Base-by-base conservation (phyloP, 345 rosid genomes). In the Reutealis trisperma region DNA sequence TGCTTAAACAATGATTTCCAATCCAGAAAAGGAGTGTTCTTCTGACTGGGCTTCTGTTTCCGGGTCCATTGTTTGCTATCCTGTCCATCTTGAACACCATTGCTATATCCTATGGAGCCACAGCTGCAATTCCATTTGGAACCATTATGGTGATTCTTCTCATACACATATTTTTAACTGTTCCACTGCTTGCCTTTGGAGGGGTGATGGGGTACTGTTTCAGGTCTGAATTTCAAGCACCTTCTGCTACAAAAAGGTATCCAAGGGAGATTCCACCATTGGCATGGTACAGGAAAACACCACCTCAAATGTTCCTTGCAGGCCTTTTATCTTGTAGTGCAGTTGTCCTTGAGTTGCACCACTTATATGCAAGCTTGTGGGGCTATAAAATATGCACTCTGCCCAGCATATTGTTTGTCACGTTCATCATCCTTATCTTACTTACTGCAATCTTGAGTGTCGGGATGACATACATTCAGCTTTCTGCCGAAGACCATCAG, bases 111-210 rank as follows among this genome's bases (percentile, higher is more conserved):
- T 91, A 91, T 72, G 91, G 94, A 22, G 88, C 90, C 76, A 94
- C 94, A 2, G 85, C 90, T 74, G 92, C 97, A 42, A 88, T 92
- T 84, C 98, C 97, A 41, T 88, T 90, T 68, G 88, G 97, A 84
- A 91, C 97, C 77, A 82, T 90, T 75, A 21, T 89, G 66, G 85
- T 86, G 79, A 87, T 91, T 78, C 77, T 90, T 57, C 84, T 90
- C 74, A 73, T 91, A 41, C 84, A 82, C 64, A 72, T 83, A 49
- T 69, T 90, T 78, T 66, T 89, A 25, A 68, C 83, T 34, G 51
- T 88, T 74, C 98, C 94, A 61, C 80, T 92, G 84, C 89, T 92
- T 80, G 86, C 83, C 74, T 82, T 94, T 77, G 97, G 98, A 71
- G 94, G 97, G 75, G 42, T 83, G 68, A 70, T 90, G 34, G 97